These are phyloP conservation scores for Tulasnella sp. DNA, from an alignment of 768 basidiomycete genomes.

Conservation along the genomic window DNA sequence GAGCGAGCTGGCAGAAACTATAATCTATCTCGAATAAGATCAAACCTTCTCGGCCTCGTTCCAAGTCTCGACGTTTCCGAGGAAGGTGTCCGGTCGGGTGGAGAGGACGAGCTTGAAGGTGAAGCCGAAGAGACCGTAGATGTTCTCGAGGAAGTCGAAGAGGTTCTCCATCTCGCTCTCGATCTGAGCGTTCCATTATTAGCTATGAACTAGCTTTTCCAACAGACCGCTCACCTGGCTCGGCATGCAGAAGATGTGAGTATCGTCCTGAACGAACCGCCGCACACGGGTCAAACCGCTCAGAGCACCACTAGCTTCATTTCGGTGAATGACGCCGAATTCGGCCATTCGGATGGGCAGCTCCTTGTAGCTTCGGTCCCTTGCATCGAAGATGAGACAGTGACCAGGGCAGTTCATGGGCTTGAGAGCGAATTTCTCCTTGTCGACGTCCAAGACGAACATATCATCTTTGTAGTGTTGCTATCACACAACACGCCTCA, in stretches of 20 bases:
- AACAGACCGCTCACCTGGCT: constrained; percentile 53
- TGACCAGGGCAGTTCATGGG: constrained; percentile 99
- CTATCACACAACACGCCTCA: constrained; percentile 45
- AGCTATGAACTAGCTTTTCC: background rate
- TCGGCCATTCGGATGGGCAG: constrained; percentile 97
- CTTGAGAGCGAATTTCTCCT: constrained; percentile 92
- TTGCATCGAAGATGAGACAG: constrained; percentile 90
- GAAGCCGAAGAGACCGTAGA: constrained; percentile 93
- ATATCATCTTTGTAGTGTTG: constrained; percentile 97
- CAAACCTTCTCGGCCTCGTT: constrained; percentile 74
- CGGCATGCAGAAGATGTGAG: constrained; percentile 97
- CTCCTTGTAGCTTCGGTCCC: constrained; percentile 91
- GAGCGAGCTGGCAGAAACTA: background rate
- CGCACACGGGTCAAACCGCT: constrained; percentile 91
- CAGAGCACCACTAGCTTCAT: constrained; percentile 92
- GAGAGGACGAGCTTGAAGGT: constrained; percentile 91
- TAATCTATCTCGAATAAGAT: constrained; percentile 28
- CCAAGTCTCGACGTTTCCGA: constrained; percentile 89
- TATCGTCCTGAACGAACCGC: constrained; percentile 95
- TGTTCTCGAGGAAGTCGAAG: constrained; percentile 92
- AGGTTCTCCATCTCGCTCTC: constrained; percentile 78
- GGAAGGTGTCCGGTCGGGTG: constrained; percentile 90
- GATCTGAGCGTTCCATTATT: constrained; percentile 47
- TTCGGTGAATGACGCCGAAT: constrained; percentile 95
- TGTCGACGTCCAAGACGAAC: constrained; percentile 92